A percentile compares a stretch with the other conserved stretches of the same genome.
Evolutionary conservation across 2,329 filamentous ascomycete genomes (phyloP).

Genomic region (Akanthomyces lecanii): DNA sequence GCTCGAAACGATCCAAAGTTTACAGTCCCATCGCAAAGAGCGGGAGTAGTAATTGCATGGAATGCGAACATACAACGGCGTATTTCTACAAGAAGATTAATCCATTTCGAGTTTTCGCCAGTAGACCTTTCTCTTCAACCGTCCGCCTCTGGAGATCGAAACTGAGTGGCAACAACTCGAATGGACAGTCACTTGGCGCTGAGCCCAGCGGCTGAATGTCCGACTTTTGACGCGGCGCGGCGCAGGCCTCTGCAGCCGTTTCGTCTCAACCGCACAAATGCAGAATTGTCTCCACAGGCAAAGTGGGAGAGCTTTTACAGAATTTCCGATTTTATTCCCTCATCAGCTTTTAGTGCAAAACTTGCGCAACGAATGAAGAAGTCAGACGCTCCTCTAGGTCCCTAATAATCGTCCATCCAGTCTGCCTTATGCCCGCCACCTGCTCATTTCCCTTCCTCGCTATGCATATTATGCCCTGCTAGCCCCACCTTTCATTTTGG

Average conservation of each 20-base stretch:
- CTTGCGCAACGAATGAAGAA: not conserved
- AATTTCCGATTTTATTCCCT: not conserved
- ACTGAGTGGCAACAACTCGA: no score
- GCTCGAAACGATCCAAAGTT: not conserved
- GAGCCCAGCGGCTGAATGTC: not conserved
- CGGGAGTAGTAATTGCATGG: not conserved
- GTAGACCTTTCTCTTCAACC: no score
- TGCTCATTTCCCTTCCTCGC: not conserved
- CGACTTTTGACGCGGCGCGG: not conserved
- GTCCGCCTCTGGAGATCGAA: no score
- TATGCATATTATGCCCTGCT: not conserved
- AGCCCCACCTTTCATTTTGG: conserved; percentile 1
- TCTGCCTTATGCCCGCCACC: not conserved
- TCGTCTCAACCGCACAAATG: conserved; percentile 1
- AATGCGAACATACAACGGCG: not conserved
- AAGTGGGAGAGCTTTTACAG: not conserved
- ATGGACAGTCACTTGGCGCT: not conserved
- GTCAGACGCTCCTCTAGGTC: not conserved
- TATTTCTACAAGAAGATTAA: no score
- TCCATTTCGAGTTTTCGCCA: no score
- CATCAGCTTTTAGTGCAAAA: not conserved
- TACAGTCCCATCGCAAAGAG: not conserved
- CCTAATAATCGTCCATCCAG: not conserved
- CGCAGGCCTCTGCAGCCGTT: not conserved
- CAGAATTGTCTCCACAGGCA: not conserved